These are phyloP conservation scores for Candida fluviatilis DNA, from an alignment of 805 yeast species.

Conservation along the genomic window DNA sequence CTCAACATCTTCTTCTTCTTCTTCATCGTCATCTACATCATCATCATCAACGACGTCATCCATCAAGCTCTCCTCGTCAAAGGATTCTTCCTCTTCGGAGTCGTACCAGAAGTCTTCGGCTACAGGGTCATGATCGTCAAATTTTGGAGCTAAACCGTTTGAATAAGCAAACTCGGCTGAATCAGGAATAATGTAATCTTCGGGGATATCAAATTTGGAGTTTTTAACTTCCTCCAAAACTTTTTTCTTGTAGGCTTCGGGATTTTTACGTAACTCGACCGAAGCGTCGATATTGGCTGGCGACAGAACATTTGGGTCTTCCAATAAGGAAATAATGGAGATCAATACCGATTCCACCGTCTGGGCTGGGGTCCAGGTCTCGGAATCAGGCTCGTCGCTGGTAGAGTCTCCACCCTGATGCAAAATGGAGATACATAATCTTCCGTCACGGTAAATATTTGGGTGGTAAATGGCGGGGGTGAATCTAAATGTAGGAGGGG, in stretches of 20 bases:
- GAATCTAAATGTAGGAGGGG: conserved; percentile 91
- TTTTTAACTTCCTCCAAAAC: conserved; percentile 80
- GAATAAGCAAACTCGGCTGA: conserved; percentile 47
- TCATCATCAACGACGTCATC: conserved; percentile 40
- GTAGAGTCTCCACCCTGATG: conserved; percentile 91
- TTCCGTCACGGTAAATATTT: conserved; percentile 89
- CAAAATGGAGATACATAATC: conserved; percentile 86
- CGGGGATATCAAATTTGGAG: conserved; percentile 82
- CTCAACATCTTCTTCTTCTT: conserved; percentile 47
- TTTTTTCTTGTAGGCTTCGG: conserved; percentile 67
- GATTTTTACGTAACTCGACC: conserved; percentile 80
- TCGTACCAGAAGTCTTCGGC: conserved; percentile 87
- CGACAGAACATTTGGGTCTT: conserved; percentile 88
- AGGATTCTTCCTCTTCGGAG: conserved; percentile 41
- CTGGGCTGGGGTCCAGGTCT: conserved; percentile 93
- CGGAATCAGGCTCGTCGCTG: conserved; percentile 87
- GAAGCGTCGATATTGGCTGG: conserved; percentile 98
- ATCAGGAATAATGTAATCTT: conserved; percentile 78
- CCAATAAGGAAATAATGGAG: conserved; percentile 83
- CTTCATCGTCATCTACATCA: conserved; percentile 58
- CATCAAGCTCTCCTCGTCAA: conserved; percentile 45
- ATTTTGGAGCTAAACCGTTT: conserved; percentile 26
- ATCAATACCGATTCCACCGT: conserved; percentile 88
- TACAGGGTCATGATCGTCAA: conserved; percentile 53
- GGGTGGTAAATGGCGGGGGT: conserved; percentile 94